These are phyloP conservation scores for Thecamonas trahens DNA, from an alignment of 78 protist genomes.

Conservation along the genomic window DNA sequence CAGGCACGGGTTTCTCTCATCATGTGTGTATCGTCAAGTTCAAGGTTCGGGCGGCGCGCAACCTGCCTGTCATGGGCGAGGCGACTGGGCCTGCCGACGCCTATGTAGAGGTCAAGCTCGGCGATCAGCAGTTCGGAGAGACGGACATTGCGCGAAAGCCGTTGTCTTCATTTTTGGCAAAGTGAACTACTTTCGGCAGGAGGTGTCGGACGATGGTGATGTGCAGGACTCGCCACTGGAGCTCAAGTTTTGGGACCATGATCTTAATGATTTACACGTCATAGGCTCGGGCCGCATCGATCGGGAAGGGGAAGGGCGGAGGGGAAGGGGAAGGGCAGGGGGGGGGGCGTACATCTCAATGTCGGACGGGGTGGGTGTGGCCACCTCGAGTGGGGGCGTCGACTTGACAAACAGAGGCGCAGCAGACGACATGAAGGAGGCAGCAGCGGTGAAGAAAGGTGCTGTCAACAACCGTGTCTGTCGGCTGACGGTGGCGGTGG, in stretches of 20 bases:
- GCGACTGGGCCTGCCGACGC: constrained; percentile 74
- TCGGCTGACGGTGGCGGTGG: no score
- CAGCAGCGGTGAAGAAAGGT: no score
- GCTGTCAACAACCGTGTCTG: no score
- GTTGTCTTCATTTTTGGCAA: constrained; percentile 78
- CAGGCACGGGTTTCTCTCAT: background rate
- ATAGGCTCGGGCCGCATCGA: constrained; percentile 61
- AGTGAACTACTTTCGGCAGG: constrained; percentile 54
- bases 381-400: no score
- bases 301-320: no score
- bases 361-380: no score
- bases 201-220: constrained; percentile 58
- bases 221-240: constrained; percentile 79
- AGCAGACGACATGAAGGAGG: no score
- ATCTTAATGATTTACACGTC: constrained; percentile 65
- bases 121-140: background rate
- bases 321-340: no score
- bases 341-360: no score
- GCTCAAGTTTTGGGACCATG: constrained; percentile 77
- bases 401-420: no score
- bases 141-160: constrained; percentile 62
- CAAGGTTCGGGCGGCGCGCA: constrained; percentile 62
- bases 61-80: constrained; percentile 90
- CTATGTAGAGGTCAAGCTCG: constrained; percentile 60
- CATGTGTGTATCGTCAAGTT: constrained; percentile 68